Conservation (phyloP, 1,139 yeast genomes). For the Pichia sp. region DNA sequence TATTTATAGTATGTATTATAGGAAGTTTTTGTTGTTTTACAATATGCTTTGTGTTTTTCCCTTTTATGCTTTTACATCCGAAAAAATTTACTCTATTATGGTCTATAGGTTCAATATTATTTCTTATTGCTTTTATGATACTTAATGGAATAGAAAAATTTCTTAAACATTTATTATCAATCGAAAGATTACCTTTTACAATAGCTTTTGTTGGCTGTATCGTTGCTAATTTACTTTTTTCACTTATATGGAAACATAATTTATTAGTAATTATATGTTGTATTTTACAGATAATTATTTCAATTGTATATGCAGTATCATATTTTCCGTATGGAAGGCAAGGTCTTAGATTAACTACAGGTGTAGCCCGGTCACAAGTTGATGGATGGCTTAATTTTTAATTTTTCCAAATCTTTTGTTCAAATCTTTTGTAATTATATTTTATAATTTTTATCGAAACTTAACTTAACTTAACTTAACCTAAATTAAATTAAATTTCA, state of each 20-base stretch:
- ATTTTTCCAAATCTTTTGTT: slow-evolving; percentile 21
- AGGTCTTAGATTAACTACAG: slow-evolving; percentile 47
- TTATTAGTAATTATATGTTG: slow-evolving; percentile 48
- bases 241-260: slow-evolving; percentile 42
- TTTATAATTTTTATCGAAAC: no score
- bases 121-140: slow-evolving; percentile 51
- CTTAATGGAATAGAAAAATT: slow-evolving; percentile 49
- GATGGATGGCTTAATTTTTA: slow-evolving; percentile 40
- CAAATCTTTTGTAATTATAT: no score
- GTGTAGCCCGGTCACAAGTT: slow-evolving; percentile 51
- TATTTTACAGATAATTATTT: slow-evolving; percentile 44
- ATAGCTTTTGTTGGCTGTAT: slow-evolving; percentile 45
- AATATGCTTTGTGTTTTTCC: slow-evolving; percentile 51
- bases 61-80: slow-evolving; percentile 50
- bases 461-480: no score
- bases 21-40: slow-evolving; percentile 50
- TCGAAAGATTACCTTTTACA: slow-evolving; percentile 48
- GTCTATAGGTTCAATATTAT: slow-evolving; percentile 55
- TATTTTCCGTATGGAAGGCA: slow-evolving; percentile 59
- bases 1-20: slow-evolving; percentile 49
- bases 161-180: slow-evolving; percentile 41
- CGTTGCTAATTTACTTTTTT: slow-evolving; percentile 41
- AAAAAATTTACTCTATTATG: slow-evolving; percentile 54
- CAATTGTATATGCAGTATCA: slow-evolving; percentile 53
- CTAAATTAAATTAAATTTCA: no score